Evolutionary conservation across 352 stramenopile genomes (phyloP), one percentile per base, ranked within the genome.

Genomic region (Sclerospora graminicola): DNA sequence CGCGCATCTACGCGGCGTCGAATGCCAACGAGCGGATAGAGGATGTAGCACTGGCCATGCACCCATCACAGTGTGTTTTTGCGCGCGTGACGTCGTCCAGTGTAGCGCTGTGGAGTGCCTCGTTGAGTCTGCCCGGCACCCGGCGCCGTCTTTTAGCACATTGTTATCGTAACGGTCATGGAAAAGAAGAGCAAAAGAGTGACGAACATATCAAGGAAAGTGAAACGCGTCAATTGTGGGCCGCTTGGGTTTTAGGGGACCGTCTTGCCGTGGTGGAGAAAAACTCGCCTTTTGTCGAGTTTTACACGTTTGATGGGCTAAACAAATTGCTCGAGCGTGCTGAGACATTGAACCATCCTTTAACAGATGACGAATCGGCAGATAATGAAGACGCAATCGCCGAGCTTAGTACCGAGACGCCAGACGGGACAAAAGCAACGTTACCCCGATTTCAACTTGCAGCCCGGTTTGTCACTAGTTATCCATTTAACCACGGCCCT

Each of bases 291-390:
- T 51, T 40, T 20, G 61, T 85, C 45, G 77, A 89, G 52, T 80
- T 89, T 32, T 89, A 87, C 44, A 54, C 57, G 5, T 85, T 87
- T 24, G 62, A 82, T 10, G 74, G 69, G 5, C 62, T 86, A 0
- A 33, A 41, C 2, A 28, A 45, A n/a, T 35, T 69, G 16, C 41
- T 72, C 10, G 13, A 32, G 18, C 38, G 44, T 8, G 48, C 48
- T 15, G 45, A 55, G 9, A 48, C 34, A 30, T 55, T 14, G n/a
- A 23, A 21, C 9, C 48, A 54, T 10, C 35, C 20, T 2, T 33
- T 20, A 14, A 43, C 41, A 7, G 14, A 48, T 8, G 15, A 26
- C 13, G 9, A 20, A n/a, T 5, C 9, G 5, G 9, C n/a, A 16
- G 1, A 14, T 1, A 33, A 43, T 13, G 28, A 44, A n/a, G 28